Conservation (phyloP, 768 basidiomycete species). For the Suillus placidus region DNA sequence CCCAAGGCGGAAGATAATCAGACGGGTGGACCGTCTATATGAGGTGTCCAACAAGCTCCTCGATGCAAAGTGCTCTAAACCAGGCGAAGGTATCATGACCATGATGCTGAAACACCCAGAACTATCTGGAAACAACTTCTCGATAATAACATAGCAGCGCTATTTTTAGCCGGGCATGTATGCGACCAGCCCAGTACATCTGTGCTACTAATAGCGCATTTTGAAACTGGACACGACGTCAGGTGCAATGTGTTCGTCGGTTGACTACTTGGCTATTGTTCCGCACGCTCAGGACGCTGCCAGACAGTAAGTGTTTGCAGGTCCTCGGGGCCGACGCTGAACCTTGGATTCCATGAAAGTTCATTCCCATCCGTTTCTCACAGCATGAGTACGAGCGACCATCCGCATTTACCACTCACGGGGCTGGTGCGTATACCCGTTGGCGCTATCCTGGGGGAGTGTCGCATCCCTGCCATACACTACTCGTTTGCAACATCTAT, state of each 20-base stretch:
- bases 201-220: background rate
- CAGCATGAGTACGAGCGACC: conserved; percentile 42
- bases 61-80: conserved; percentile 30
- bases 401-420: conserved; percentile 34
- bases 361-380: conserved; percentile 14
- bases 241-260: conserved; percentile 38
- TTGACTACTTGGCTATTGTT: conserved; percentile 41
- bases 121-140: conserved; percentile 35
- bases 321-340: conserved; percentile 33
- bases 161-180: conserved; percentile 46
- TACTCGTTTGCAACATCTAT: background rate
- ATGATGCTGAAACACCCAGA: conserved; percentile 36
- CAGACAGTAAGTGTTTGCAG: conserved; percentile 38
- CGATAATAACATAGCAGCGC: conserved; percentile 39
- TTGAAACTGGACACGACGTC: conserved; percentile 38
- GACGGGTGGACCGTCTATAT: conserved; percentile 32
- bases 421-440: conserved; percentile 8
- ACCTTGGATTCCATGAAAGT: conserved; percentile 30
- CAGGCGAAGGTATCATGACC: conserved; percentile 37
- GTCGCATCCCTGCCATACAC: background rate
- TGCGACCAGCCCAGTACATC: conserved; percentile 8
- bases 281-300: conserved; percentile 38
- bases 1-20: conserved; percentile 30
- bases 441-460: background rate
- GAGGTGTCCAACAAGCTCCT: conserved; percentile 30